These are phyloP conservation scores for Globisporangium nagaii DNA, from an alignment of 352 stramenopile species.

Conservation along the genomic window DNA sequence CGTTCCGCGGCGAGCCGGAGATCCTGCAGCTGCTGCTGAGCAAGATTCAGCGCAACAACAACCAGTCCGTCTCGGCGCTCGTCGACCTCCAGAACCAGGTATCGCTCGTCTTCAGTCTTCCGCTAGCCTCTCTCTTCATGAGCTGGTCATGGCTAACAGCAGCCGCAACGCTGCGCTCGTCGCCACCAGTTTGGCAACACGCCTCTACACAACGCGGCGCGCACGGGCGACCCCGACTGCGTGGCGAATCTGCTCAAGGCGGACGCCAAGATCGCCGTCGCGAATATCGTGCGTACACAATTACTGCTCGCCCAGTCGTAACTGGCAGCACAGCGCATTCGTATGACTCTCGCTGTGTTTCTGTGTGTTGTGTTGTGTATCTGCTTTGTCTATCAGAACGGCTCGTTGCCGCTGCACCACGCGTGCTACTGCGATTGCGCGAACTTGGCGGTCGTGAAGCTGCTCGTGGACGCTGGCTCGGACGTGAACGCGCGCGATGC, in stretches of 20 bases:
- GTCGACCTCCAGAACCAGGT: slow-evolving; percentile 65
- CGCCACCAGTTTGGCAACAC: slow-evolving; percentile 84
- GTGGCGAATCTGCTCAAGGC: slow-evolving; percentile 47
- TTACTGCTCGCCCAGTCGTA: too few relatives aligned
- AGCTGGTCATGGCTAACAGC: too few relatives aligned
- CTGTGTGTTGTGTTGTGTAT: neutral
- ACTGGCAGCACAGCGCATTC: too few relatives aligned
- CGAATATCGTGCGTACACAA: slow-evolving; percentile 42
- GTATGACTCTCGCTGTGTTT: neutral
- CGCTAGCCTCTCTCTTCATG: too few relatives aligned
- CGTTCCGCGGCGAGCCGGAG: slow-evolving; percentile 38
- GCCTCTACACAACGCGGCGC: slow-evolving; percentile 65
- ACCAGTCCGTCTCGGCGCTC: slow-evolving; percentile 26
- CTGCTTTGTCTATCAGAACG: slow-evolving; percentile 34
- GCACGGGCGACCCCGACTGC: slow-evolving; percentile 39
- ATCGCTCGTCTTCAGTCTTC: neutral
- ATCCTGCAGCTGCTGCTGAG: slow-evolving; percentile 47
- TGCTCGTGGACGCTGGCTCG: slow-evolving; percentile 50
- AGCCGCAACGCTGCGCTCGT: too few relatives aligned
- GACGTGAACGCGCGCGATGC: slow-evolving; percentile 62
- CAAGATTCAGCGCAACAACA: slow-evolving; percentile 42
- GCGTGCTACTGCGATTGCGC: slow-evolving; percentile 67
- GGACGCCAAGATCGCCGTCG: slow-evolving; percentile 32
- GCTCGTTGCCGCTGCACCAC: slow-evolving; percentile 66
- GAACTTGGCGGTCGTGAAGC: slow-evolving; percentile 44